phyloP scores from a whole-genome alignment of 2,329 filamentous ascomycete genomes.

The Colletotrichum eleusines region DNA sequence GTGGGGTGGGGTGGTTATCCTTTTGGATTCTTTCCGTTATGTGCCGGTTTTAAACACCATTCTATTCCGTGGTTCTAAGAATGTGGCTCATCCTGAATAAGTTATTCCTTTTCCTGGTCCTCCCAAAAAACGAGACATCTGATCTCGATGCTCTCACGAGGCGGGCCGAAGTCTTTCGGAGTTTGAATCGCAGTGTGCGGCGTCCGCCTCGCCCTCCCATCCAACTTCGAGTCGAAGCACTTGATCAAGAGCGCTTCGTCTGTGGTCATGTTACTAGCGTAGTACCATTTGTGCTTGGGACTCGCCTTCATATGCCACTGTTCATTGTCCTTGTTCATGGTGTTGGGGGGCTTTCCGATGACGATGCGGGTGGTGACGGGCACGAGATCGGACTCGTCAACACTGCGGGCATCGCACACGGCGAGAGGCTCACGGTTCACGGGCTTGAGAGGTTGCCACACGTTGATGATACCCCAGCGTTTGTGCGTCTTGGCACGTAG shows the following conservation, averaged over 20 bases:
- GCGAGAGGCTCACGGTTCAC: constrained; percentile 57
- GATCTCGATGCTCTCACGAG: constrained; percentile 6
- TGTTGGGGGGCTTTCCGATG: background rate
- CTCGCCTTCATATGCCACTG: constrained; percentile 3
- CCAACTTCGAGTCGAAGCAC: background rate
- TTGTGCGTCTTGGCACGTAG: constrained; percentile 5
- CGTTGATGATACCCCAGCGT: constrained; percentile 42
- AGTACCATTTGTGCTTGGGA: background rate
- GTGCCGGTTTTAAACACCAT: no score
- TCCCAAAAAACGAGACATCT: constrained; percentile 16
- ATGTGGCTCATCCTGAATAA: no score
- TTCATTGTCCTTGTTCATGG: background rate
- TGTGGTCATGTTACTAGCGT: background rate
- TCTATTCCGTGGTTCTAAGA: no score
- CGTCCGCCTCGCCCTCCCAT: background rate
- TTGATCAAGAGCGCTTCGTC: constrained; percentile 7
- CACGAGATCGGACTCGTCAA: constrained; percentile 53
- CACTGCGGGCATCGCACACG: constrained; percentile 52
- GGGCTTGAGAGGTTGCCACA: constrained; percentile 61
- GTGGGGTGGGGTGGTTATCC: no score
- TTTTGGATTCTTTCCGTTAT: no score
- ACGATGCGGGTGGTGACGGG: background rate
- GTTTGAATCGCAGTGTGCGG: constrained; percentile 8
- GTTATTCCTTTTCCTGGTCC: background rate
- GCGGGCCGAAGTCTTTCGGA: background rate